Evolutionary conservation across 805 yeast species (phyloP).

Genomic region (Saccharomycopsis guyanensis): DNA sequence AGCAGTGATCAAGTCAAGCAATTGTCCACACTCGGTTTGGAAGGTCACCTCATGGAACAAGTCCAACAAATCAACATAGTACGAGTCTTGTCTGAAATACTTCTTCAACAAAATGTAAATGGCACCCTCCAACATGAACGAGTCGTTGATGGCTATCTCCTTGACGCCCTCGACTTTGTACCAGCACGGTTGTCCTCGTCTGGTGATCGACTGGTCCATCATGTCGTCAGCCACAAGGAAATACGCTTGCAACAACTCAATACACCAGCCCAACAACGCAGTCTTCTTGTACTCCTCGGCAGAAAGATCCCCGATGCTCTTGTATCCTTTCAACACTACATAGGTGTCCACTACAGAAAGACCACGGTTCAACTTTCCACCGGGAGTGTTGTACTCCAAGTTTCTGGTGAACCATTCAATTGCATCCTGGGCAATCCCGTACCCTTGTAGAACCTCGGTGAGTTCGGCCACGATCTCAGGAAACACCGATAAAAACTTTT

Average conservation of each 20-base stretch:
- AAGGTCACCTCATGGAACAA: conserved; percentile 95
- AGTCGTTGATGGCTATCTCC: conserved; percentile 92
- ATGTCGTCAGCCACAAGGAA: conserved; percentile 97
- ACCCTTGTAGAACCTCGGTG: conserved; percentile 47
- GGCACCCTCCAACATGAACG: conserved; percentile 94
- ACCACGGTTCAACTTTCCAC: conserved; percentile 96
- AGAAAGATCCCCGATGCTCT: conserved; percentile 48
- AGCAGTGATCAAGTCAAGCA: conserved; percentile 91
- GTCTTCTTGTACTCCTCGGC: conserved; percentile 72
- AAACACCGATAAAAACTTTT: conserved; percentile 58
- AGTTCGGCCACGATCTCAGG: conserved; percentile 75
- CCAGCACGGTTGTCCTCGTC: conserved; percentile 99
- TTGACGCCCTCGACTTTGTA: conserved; percentile 73
- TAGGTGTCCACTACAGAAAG: conserved; percentile 91
- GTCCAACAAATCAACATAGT: conserved; percentile 85
- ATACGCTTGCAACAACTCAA: conserved; percentile 92
- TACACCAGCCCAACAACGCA: conserved; percentile 90
- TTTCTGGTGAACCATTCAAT: conserved; percentile 72
- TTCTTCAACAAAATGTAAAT: conserved; percentile 84
- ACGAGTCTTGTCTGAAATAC: conserved; percentile 73
- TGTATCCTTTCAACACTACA: conserved; percentile 62
- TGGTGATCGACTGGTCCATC: conserved; percentile 94
- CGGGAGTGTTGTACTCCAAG: conserved; percentile 83
- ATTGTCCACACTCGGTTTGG: conserved; percentile 96
- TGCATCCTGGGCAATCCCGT: conserved; percentile 83